A percentile compares a stretch with the other conserved stretches of the same genome.
Evolutionary conservation across 2,329 filamentous ascomycete species (phyloP).

Genomic region (Paraphaeosphaeria sporulosa): DNA sequence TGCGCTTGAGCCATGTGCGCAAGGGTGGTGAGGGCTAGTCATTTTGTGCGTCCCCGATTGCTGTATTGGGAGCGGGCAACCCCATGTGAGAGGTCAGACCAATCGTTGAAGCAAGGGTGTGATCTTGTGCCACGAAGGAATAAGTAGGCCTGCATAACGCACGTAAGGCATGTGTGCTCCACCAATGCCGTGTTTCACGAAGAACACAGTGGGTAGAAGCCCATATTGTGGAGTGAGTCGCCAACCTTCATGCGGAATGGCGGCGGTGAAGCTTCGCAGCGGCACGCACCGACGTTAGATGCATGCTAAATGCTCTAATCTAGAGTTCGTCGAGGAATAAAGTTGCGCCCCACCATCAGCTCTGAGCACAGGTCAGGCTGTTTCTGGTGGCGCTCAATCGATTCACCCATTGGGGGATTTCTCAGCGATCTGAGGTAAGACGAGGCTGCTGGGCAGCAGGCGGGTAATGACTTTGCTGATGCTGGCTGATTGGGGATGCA

Average conservation of each 20-base stretch:
- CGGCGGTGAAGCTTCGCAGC: not conserved
- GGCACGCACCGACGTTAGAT: not conserved
- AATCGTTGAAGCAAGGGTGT: slow-evolving; percentile 1
- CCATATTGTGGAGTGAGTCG: not conserved
- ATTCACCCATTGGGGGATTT: not conserved
- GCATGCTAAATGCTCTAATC: no score
- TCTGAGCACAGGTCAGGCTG: not conserved
- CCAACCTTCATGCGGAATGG: not conserved
- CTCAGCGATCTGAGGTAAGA: not conserved
- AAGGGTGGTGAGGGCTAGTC: not conserved
- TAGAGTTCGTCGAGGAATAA: not conserved
- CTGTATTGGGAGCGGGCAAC: not conserved
- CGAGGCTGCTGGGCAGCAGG: not conserved
- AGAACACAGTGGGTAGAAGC: not conserved
- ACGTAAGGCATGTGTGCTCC: not conserved
- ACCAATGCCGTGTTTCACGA: not conserved
- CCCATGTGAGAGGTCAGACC: not conserved
- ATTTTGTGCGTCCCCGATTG: not conserved
- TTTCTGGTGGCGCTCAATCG: not conserved
- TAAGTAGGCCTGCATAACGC: not conserved
- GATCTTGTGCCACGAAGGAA: not conserved
- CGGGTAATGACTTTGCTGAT: slow-evolving; percentile 3
- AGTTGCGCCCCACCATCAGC: not conserved
- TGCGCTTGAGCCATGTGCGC: not conserved
- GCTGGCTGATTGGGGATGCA: not conserved